Percentiles rank a stretch among this genome's conserved stretches.
Evolutionary conservation across 2,329 filamentous ascomycete genomes (phyloP).

Genomic region (Beauveria australis): DNA sequence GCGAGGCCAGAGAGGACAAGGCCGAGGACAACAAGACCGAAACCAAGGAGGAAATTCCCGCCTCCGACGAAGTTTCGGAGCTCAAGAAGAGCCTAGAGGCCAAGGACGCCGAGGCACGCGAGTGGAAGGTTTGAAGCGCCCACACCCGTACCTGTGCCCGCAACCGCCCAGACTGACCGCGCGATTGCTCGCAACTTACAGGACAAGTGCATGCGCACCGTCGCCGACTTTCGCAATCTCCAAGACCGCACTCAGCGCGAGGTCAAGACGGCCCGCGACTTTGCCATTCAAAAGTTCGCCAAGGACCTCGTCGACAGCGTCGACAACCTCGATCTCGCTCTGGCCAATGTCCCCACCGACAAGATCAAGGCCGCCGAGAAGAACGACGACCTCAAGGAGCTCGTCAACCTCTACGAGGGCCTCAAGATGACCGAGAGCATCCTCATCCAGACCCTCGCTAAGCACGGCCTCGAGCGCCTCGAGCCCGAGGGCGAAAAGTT

Average conservation of each 20-base stretch:
- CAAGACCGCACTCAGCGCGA: slow-evolving; percentile 92
- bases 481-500: slow-evolving; percentile 80
- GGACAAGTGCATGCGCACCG: slow-evolving; percentile 90
- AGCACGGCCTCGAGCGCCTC: slow-evolving; percentile 88
- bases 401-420: slow-evolving; percentile 75
- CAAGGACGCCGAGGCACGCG: slow-evolving; percentile 49
- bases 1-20: slow-evolving; percentile 35
- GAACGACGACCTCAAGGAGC: slow-evolving; percentile 55
- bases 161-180: neutral
- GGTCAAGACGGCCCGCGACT: slow-evolving; percentile 77
- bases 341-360: slow-evolving; percentile 67
- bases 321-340: slow-evolving; percentile 93
- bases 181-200: slow-evolving; percentile 28
- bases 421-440: slow-evolving; percentile 93
- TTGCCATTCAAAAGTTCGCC: slow-evolving; percentile 92
- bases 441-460: slow-evolving; percentile 78
- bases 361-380: slow-evolving; percentile 52
- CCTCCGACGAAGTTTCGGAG: slow-evolving; percentile 30
- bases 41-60: slow-evolving; percentile 19
- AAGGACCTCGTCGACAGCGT: slow-evolving; percentile 91
- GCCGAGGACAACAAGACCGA: slow-evolving; percentile 23
- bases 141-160: neutral
- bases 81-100: slow-evolving; percentile 45
- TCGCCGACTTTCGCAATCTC: slow-evolving; percentile 96
- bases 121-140: slow-evolving; percentile 66